Base-by-base conservation (phyloP, 2,329 filamentous ascomycete species). In the Elsinoe fawcettii region DNA sequence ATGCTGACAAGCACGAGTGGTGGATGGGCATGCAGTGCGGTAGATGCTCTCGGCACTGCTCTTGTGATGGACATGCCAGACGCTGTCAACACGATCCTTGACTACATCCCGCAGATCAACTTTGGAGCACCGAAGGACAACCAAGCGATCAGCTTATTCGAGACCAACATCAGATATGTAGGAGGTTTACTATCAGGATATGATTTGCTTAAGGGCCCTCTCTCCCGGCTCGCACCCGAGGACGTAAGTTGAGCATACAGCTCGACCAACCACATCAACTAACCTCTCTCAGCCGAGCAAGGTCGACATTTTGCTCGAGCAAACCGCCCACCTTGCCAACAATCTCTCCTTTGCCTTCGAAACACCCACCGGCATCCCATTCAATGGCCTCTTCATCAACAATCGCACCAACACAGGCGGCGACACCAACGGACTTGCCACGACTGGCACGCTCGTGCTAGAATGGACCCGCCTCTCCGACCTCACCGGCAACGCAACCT, bases 161-260 rank as follows among this genome's bases (percentile, higher is more conserved):
- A 96, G 72, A 95, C 89, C 0, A 96, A 88, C 0, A 95, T 96
- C 66, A 84, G 90, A 25, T 95, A 95, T 65, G 74, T 96, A 1
- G 90, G 82, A 8, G 90, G 90, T 14, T 77, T 96, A 64, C 67
- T 96, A 7, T 87, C 90, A 2, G 88, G 77, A 3, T 86, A 88
- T 64, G 86, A 89, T 67, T 77, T 96, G 51, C 74, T 95, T 47
- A 84, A 75, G 1, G 87, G 87, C 0, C 86, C 86, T 1, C 75
- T 84, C 16, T 73, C 76, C 14, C 62, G 77, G 30, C 71, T 85
- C 12, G 76, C 77, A 46, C 66, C 70, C 3, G 30, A 46, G 7
- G 73, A 79, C 58, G 67, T 69, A 63, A 60, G 62, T 39, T 14
- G 27, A 6, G 37, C 8, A 46, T n/a, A 27, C 9, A 2, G 9